These are phyloP conservation scores for Chrysosporium keratinophilum DNA, from an alignment of 2,329 filamentous ascomycete genomes.

Conservation along the genomic window DNA sequence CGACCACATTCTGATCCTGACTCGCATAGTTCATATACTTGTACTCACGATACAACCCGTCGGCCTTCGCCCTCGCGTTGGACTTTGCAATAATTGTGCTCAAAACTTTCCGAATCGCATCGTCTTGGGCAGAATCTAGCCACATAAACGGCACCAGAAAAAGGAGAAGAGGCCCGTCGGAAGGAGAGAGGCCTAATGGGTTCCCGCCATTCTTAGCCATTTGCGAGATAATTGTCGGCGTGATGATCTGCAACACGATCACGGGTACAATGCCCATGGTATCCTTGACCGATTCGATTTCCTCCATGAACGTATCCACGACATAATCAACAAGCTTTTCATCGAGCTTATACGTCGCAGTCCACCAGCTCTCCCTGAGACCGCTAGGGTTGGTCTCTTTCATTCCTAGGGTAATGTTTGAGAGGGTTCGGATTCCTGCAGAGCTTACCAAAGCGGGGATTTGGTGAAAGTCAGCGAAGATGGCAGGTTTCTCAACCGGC, in stretches of 20 bases:
- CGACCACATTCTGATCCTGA: conserved; percentile 29
- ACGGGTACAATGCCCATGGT: conserved; percentile 14
- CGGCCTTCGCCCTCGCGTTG: conserved; percentile 20
- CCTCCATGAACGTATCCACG: conserved; percentile 5
- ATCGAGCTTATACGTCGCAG: conserved; percentile 7
- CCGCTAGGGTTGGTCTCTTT: conserved; percentile 1
- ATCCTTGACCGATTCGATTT: neutral
- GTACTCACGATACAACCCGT: conserved; percentile 20
- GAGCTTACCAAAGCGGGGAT: conserved; percentile 29
- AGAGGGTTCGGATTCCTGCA: conserved; percentile 4
- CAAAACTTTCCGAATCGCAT: conserved; percentile 13
- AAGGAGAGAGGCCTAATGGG: conserved; percentile 20
- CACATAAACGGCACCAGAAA: conserved; percentile 19
- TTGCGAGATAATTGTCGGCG: conserved; percentile 11
- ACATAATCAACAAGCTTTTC: neutral
- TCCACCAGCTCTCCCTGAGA: conserved; percentile 2
- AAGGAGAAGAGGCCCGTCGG: conserved; percentile 16
- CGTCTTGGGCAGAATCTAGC: conserved; percentile 20
- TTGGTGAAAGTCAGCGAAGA: conserved; percentile 20
- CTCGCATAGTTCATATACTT: conserved; percentile 38
- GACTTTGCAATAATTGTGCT: conserved; percentile 17
- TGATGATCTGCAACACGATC: conserved; percentile 20
- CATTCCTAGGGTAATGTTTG: conserved; percentile 1
- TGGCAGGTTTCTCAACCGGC: conserved; percentile 23
- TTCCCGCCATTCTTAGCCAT: conserved; percentile 22